Base-by-base conservation (phyloP, 352 stramenopile genomes). In the Pythium myriotylum region DNA sequence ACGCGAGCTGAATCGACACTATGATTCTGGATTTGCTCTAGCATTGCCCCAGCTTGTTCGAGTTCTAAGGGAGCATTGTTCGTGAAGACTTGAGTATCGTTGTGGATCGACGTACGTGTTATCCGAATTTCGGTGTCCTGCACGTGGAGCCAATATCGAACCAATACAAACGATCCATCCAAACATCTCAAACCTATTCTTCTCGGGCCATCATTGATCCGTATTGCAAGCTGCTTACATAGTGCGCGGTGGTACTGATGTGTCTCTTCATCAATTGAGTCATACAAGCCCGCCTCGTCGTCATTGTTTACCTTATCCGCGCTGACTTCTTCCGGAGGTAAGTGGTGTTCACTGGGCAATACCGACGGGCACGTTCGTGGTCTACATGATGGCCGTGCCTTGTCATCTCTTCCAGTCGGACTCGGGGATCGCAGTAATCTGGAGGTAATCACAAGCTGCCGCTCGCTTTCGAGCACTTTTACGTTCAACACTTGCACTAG, bases 401-500 rank as follows among this genome's bases (percentile, higher is more conserved):
- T 47, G 22, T 54, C 55, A 37, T 64, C 35, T 49, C 47, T 40
- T 22, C 16, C 19, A 2, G 56, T 47, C 14, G 45, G 57, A 19
- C 50, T 65, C 3, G 57, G 56, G 2, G 60, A 61, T 23, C 45
- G 57, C 6, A 41, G 53, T 2, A 59, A 19, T 14, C 68, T 54
- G 4, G 49, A 72, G 2, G 67, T 65, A 17, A 79, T 77, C n/a
- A 61, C 20, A 1, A 82, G 32, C 56, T 72, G 42, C 13, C 68
- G 62, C 14, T 45, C 41, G 32, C 70, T 57, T 22, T 77, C 57
- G 2, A 68, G 16, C 0, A 85, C 32, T 24, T 87, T 69, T 12
- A 93, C 75, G 16, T 72, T 70, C 0, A 86, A 43, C 10, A 77
- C 62, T 48, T 91, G 76, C 2, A 89, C 68, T 2, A 91, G 68